A percentile compares a stretch with the other conserved stretches of the same genome.
Evolutionary conservation across 2,329 filamentous ascomycete species (phyloP).

Genomic region (Neocucurbitaria cava): DNA sequence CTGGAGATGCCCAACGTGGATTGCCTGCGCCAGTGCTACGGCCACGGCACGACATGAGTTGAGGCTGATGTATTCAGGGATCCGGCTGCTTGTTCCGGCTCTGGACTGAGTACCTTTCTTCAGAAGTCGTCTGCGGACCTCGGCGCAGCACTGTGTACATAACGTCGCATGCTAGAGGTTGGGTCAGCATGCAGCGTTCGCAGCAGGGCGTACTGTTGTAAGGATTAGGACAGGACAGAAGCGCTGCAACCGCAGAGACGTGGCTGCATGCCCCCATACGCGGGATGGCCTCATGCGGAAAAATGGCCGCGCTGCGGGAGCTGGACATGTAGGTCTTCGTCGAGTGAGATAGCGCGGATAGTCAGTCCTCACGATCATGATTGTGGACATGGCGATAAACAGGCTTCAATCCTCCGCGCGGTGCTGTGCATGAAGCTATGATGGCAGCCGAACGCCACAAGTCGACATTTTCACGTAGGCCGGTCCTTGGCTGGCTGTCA

Average conservation of each 20-base stretch:
- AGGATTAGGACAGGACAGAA: slow-evolving; percentile 10
- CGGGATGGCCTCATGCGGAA: slow-evolving; percentile 33
- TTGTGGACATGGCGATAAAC: background rate
- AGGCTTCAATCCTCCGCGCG: background rate
- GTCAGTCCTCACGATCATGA: background rate
- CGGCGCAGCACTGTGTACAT: background rate
- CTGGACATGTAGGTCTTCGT: slow-evolving; percentile 5
- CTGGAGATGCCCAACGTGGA: slow-evolving; percentile 1
- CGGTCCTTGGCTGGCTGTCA: background rate
- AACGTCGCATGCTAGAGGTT: background rate
- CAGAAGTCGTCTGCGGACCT: background rate
- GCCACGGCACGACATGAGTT: slow-evolving; percentile 1
- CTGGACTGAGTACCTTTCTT: background rate
- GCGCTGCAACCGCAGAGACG: slow-evolving; percentile 39
- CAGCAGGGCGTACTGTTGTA: slow-evolving; percentile 6
- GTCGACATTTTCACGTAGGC: background rate
- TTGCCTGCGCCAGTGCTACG: background rate
- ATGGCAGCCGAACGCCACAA: background rate
- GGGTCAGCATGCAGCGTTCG: slow-evolving; percentile 26
- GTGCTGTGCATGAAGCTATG: slow-evolving; percentile 16
- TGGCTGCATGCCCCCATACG: slow-evolving; percentile 15
- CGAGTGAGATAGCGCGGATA: slow-evolving; percentile 1
- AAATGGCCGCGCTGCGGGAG: slow-evolving; percentile 27
- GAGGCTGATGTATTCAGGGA: slow-evolving; percentile 18
- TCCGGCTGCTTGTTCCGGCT: slow-evolving; percentile 18